Evolutionary conservation across 352 stramenopile genomes (phyloP).

Genomic region (Thalassiosira pacifica): DNA sequence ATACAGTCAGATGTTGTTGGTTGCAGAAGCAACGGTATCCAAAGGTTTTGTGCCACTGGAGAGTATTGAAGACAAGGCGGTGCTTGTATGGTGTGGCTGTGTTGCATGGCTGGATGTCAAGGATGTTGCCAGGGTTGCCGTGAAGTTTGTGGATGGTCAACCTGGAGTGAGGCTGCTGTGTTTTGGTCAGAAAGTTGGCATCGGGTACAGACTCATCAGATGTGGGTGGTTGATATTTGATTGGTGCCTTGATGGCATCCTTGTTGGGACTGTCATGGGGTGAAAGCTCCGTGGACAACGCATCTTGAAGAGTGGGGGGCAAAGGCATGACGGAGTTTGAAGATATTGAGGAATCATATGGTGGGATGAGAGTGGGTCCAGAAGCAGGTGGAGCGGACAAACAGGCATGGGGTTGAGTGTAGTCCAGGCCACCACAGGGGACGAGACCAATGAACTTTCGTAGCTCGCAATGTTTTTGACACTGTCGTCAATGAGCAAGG

Average conservation of each 20-base stretch:
- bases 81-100: not conserved
- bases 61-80: conserved; percentile 3
- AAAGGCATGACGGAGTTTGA: not conserved
- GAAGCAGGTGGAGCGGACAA: not conserved
- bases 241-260: no score
- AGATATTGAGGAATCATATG: not conserved
- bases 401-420: not conserved
- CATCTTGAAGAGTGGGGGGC: no score
- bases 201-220: no score
- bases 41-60: conserved; percentile 22
- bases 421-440: not conserved
- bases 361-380: not conserved
- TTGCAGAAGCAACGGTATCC: conserved; percentile 24
- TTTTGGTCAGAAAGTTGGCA: no score
- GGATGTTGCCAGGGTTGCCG: not conserved
- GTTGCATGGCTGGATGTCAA: not conserved
- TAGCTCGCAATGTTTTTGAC: conserved; percentile 11
- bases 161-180: not conserved
- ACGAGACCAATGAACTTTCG: not conserved
- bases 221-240: no score
- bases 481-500: not conserved
- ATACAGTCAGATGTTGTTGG: conserved; percentile 2
- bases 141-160: conserved; percentile 9
- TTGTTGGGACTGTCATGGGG: no score
- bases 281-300: no score